Conservation (phyloP, 2,329 filamentous ascomycete genomes). For the Corynespora cassiicola region DNA sequence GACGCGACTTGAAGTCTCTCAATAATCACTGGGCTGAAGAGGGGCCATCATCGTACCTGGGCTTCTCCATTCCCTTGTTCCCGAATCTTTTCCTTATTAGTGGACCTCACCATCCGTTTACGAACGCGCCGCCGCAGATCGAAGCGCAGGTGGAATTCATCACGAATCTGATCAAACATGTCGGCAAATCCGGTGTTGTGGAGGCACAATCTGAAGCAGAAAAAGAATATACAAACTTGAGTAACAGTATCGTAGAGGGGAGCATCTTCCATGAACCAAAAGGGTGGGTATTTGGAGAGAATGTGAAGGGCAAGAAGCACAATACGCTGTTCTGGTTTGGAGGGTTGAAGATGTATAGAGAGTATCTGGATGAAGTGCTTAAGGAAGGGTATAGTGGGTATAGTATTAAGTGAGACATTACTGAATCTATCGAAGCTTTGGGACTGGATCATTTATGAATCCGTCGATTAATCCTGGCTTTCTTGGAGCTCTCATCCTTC, state of each 20-base stretch:
- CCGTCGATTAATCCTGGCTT: too few relatives aligned
- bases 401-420: too few relatives aligned
- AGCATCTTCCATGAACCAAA: constrained; percentile 41
- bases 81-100: constrained; percentile 43
- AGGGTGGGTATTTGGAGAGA: constrained; percentile 47
- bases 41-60: constrained; percentile 36
- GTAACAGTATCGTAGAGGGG: constrained; percentile 37
- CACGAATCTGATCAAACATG: constrained; percentile 39
- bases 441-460: too few relatives aligned
- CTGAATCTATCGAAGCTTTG: too few relatives aligned
- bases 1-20: too few relatives aligned
- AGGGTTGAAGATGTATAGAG: constrained; percentile 21
- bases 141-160: constrained; percentile 50
- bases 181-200: constrained; percentile 29
- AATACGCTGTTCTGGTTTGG: constrained; percentile 45
- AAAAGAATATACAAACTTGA: constrained; percentile 39
- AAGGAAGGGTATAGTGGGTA: constrained; percentile 6
- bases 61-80: constrained; percentile 37
- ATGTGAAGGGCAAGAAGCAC: constrained; percentile 46
- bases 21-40: constrained; percentile 39
- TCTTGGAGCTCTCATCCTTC: too few relatives aligned
- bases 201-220: constrained; percentile 43
- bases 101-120: constrained; percentile 47
- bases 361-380: constrained; percentile 4
- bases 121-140: constrained; percentile 46